Conservation (phyloP, 257 asterid genomes). For the Thymus quinquecostatus region DNA sequence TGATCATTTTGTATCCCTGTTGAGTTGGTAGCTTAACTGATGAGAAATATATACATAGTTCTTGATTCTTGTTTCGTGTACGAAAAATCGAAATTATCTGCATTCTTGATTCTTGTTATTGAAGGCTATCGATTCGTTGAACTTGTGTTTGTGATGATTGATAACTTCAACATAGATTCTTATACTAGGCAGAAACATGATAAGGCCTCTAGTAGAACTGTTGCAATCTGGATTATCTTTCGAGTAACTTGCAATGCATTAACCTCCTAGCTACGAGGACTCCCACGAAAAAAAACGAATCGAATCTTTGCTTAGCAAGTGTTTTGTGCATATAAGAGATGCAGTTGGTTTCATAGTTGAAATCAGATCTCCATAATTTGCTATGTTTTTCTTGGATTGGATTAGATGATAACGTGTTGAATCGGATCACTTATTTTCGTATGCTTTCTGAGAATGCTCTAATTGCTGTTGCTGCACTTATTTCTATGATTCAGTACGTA, state of each 20-base stretch:
- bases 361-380: slow-evolving; percentile 26
- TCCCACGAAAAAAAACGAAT: slow-evolving; percentile 32
- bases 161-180: background rate
- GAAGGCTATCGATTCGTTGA: background rate
- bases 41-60: too few relatives aligned
- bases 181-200: background rate
- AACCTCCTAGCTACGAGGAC: slow-evolving; percentile 63
- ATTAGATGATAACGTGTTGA: background rate
- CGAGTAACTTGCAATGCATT: slow-evolving; percentile 35
- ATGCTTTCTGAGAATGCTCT: background rate
- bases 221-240: background rate
- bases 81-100: slow-evolving; percentile 9
- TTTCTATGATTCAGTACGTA: background rate
- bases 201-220: background rate
- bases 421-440: background rate
- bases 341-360: slow-evolving; percentile 30
- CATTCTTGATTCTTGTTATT: background rate
- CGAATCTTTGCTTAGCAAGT: slow-evolving; percentile 49
- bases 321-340: slow-evolving; percentile 50
- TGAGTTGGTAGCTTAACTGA: background rate
- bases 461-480: background rate
- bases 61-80: background rate
- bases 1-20: slow-evolving; percentile 3
- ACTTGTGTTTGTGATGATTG: background rate
- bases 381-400: background rate